Base-by-base conservation (phyloP, 768 basidiomycete genomes). In the Hericium alpestre region DNA sequence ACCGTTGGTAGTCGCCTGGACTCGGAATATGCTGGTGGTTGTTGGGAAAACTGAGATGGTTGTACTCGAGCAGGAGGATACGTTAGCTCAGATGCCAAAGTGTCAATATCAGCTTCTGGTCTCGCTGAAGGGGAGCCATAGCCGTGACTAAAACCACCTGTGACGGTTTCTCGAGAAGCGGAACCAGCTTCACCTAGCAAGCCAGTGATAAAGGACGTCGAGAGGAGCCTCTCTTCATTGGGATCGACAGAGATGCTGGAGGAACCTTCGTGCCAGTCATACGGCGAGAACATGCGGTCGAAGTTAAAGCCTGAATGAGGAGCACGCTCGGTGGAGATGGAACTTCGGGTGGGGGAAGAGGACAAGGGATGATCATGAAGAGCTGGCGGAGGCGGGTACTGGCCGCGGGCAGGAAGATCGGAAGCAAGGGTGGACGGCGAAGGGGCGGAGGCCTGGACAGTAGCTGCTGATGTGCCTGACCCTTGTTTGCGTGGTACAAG, bases 181-280 rank as follows among this genome's bases (percentile, higher is more conserved):
- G 61, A 56, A 15, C 38, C 3, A 11, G 41, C 18, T 9, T 54
- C 64, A 32, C 51, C 75, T 13, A 84, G 72, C 15, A 83, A 69
- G 7, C 74, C 74, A 16, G 82, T 83, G 58, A 84, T 84, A 65
- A 84, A 79, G 2, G 80, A 77, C 2, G 83, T 82, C 8, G 82
- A 76, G 20, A 86, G 73, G 47, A 83, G 69, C 18, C 76, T 73
- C 63, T 82, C 79, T 63, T 84, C 81, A 9, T 74, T 67, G n/a
- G 76, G 74, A 67, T 81, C 80, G 52, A 79, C 73, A 53, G 75
- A 76, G 55, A 84, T 78, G 58, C 73, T 76, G 12, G 81, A 81
- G 16, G 79, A 76, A 2, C 79, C 82, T 64, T 84, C 82, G 58
- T 82, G 78, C 80, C 82, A 83, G 63, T 80, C 79, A 61, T 76